These are phyloP conservation scores for Septoria linicola DNA, from an alignment of 2,329 filamentous ascomycete genomes.

Conservation along the genomic window DNA sequence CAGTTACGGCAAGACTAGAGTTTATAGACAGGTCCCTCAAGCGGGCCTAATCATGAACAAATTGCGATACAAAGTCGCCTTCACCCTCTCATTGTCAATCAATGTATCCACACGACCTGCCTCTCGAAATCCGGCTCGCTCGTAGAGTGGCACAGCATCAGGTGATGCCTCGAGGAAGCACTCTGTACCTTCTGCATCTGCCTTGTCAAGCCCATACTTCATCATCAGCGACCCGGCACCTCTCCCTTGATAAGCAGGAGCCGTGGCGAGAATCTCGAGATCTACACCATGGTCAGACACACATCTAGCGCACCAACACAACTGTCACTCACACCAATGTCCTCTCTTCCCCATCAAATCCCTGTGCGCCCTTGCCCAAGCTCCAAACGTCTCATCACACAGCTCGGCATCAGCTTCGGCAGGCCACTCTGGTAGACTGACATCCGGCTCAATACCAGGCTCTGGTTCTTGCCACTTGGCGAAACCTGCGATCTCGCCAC, in stretches of 20 bases:
- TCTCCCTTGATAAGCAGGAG: constrained; percentile 40
- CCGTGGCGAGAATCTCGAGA: constrained; percentile 38
- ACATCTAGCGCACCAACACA: background rate
- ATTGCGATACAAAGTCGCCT: constrained; percentile 28
- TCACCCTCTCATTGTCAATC: constrained; percentile 30
- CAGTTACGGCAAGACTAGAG: constrained; percentile 33
- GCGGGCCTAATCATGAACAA: constrained; percentile 30
- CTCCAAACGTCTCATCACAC: constrained; percentile 32
- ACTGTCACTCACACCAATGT: constrained; percentile 33
- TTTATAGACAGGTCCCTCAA: background rate
- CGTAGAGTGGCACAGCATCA: constrained; percentile 40
- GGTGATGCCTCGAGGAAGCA: constrained; percentile 43
- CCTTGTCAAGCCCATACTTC: constrained; percentile 40
- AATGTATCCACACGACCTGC: constrained; percentile 27
- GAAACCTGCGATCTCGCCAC: constrained; percentile 26
- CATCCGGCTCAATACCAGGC: constrained; percentile 22
- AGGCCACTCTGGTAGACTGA: constrained; percentile 30
- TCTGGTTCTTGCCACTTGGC: constrained; percentile 32
- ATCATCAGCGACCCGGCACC: constrained; percentile 42
- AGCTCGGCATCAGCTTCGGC: constrained; percentile 28
- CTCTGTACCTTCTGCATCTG: constrained; percentile 38
- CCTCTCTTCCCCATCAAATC: constrained; percentile 30
- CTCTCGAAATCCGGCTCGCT: constrained; percentile 39
- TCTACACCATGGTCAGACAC: constrained; percentile 16
- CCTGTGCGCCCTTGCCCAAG: constrained; percentile 27